phyloP scores from a whole-genome alignment of 2,329 filamentous ascomycete species.

The Daldinia sp. region DNA sequence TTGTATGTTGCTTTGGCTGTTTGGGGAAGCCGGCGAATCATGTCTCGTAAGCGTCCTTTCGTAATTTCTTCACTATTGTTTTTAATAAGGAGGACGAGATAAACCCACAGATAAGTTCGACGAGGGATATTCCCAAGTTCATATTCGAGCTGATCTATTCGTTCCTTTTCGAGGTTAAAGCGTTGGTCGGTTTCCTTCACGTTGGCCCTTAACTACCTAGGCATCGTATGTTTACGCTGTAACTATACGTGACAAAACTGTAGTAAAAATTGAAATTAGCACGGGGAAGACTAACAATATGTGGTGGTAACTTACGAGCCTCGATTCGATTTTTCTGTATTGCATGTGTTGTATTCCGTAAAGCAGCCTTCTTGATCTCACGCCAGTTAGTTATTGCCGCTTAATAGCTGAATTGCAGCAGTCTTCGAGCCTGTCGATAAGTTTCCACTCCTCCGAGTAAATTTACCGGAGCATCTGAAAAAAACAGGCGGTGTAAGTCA shows the following conservation, averaged over 20 bases:
- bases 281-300: not conserved
- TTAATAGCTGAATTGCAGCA: constrained; percentile 1
- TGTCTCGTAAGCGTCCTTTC: not conserved
- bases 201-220: constrained; percentile 43
- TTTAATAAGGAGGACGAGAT: constrained; percentile 37
- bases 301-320: not conserved
- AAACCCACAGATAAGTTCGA: constrained; percentile 41
- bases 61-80: not conserved
- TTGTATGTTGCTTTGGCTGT: constrained; percentile 48
- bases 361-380: not conserved
- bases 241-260: not conserved
- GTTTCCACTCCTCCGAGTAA: not conserved
- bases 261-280: not conserved
- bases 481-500: constrained; percentile 9
- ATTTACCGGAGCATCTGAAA: constrained; percentile 22
- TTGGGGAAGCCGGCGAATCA: constrained; percentile 26
- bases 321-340: not conserved
- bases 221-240: constrained; percentile 40
- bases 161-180: not conserved
- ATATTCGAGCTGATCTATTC: constrained; percentile 13
- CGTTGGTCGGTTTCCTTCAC: constrained; percentile 27
- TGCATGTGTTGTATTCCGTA: not conserved
- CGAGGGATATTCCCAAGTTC: constrained; percentile 28
- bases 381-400: not conserved
- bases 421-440: not conserved